Percentiles rank a stretch among this genome's conserved stretches.
phyloP scores from a whole-genome alignment of 108 stramenopile genomes.

The Nitzschia sp. region DNA sequence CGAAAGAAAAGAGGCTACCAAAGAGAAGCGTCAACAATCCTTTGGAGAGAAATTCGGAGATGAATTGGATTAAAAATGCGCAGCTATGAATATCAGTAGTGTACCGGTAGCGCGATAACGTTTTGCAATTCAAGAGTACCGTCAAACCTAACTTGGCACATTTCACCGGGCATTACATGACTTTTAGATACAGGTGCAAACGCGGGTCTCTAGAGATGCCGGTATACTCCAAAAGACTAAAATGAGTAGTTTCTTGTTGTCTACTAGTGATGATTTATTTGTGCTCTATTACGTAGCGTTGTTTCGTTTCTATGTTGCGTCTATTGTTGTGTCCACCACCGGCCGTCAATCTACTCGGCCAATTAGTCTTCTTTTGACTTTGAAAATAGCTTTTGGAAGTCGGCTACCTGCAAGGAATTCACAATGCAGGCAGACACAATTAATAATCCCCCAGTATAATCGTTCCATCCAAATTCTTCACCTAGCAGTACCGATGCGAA shows the following conservation, averaged over 20 bases:
- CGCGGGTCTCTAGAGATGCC: too few species aligned
- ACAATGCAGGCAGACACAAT: slow-evolving; percentile 63
- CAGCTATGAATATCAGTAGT: neutral
- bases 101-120: too few species aligned
- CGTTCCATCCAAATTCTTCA: slow-evolving; percentile 42
- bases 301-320: neutral
- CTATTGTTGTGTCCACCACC: neutral
- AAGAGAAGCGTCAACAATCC: slow-evolving; percentile 7
- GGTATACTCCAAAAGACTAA: too few species aligned
- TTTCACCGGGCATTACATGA: too few species aligned
- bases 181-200: too few species aligned
- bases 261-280: neutral
- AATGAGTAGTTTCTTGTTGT: too few species aligned
- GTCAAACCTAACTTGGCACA: too few species aligned
- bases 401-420: slow-evolving; percentile 19
- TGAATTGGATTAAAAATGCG: slow-evolving; percentile 24
- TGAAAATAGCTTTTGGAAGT: slow-evolving; percentile 7
- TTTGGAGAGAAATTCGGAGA: slow-evolving; percentile 28
- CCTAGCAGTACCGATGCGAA: slow-evolving; percentile 50
- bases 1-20: neutral
- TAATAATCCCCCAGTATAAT: slow-evolving; percentile 50
- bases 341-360: neutral
- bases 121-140: too few species aligned
- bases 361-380: neutral
- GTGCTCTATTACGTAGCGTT: neutral